These are phyloP conservation scores for Fraxinus albicans DNA, from an alignment of 305 asterid species.

Conservation along the genomic window DNA sequence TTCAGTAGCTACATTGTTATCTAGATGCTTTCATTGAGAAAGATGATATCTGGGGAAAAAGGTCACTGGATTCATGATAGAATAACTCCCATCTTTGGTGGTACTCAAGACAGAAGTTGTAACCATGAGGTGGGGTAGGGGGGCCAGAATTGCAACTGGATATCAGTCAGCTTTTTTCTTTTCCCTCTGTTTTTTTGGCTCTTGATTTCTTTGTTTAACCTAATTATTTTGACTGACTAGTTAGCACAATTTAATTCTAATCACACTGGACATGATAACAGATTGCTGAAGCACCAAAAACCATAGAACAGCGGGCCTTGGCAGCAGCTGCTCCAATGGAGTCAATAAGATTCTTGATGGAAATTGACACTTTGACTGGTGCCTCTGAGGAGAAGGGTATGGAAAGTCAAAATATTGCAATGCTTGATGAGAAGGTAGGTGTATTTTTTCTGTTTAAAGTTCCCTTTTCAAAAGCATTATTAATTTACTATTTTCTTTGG, in stretches of 20 bases:
- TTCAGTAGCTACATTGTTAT: not conserved
- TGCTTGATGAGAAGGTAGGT: constrained; percentile 63
- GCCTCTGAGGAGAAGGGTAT: constrained; percentile 33
- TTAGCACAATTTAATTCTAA: not conserved
- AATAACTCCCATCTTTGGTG: not conserved
- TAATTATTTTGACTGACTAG: not conserved
- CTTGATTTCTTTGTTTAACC: not conserved
- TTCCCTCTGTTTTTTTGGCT: not conserved
- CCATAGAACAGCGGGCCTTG: constrained; percentile 65
- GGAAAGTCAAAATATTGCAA: constrained; percentile 29
- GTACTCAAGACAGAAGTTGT: not conserved
- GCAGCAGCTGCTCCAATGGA: constrained; percentile 62
- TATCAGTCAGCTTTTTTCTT: not conserved
- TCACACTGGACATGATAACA: constrained; percentile 19
- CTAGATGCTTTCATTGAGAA: not conserved
- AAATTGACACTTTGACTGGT: not conserved
- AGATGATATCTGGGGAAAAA: not conserved
- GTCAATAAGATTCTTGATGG: too few relatives aligned
- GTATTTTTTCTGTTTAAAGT: constrained; percentile 1
- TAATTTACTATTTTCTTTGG: constrained; percentile 17
- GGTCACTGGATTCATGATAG: not conserved
- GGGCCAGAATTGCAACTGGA: not conserved
- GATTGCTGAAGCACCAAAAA: constrained; percentile 33
- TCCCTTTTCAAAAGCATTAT: constrained; percentile 17
- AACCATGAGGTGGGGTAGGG: not conserved